Evolutionary conservation across 169 alveolate genomes (phyloP).

Genomic region (Cardiosporidium cionae): DNA sequence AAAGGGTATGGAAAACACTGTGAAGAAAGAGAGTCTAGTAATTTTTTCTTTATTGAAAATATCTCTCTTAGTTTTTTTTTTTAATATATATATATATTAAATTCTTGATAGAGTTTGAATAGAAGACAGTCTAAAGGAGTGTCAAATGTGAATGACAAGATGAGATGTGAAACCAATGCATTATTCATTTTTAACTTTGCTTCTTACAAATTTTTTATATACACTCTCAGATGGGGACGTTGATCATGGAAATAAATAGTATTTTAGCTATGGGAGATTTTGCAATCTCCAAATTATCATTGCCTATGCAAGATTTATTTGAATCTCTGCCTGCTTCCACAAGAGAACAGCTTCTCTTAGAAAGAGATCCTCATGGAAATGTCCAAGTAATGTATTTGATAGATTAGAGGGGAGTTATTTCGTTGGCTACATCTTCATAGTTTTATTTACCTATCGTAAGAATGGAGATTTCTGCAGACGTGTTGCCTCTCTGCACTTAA

Average conservation of each 20-base stretch:
- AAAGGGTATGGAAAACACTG: no score
- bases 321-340: slow-evolving; percentile 81
- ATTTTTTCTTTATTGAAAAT: no score
- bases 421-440: background rate
- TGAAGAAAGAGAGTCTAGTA: no score
- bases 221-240: slow-evolving; percentile 57
- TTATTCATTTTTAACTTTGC: background rate
- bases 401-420: background rate
- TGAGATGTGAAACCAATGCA: background rate
- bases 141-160: no score
- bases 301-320: slow-evolving; percentile 45
- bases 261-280: slow-evolving; percentile 46
- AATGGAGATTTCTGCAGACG: no score
- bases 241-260: slow-evolving; percentile 85
- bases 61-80: no score
- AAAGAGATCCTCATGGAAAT: slow-evolving; percentile 97
- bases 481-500: no score
- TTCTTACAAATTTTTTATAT: background rate
- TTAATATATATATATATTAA: background rate
- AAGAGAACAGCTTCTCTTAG: slow-evolving; percentile 88
- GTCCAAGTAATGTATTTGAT: slow-evolving; percentile 56
- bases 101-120: background rate
- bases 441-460: background rate
- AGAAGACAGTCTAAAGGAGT: background rate
- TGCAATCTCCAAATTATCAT: slow-evolving; percentile 23